A percentile compares a stretch with the other conserved stretches of the same genome.
These are phyloP conservation scores for Gilbertella persicaria DNA, from an alignment of 371 early-diverging fungal species.

Conservation along the genomic window DNA sequence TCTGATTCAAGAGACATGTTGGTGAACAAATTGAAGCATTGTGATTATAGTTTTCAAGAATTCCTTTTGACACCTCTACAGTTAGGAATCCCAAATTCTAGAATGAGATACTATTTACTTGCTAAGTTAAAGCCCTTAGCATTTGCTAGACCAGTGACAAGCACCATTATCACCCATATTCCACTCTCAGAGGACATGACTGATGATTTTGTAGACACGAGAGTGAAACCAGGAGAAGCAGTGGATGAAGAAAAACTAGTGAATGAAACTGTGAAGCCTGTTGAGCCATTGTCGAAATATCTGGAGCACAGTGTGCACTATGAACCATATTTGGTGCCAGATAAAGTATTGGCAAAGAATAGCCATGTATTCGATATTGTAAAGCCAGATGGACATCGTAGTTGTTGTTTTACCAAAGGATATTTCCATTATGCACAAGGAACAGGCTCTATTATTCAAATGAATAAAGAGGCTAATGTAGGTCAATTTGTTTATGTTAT, in stretches of 20 bases:
- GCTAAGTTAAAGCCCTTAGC: slow-evolving; percentile 43
- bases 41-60: slow-evolving; percentile 61
- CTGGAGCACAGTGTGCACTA: slow-evolving; percentile 18
- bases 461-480: slow-evolving; percentile 56
- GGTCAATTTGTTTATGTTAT: not conserved
- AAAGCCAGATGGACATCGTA: slow-evolving; percentile 58
- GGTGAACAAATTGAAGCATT: slow-evolving; percentile 46
- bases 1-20: slow-evolving; percentile 64
- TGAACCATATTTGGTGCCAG: slow-evolving; percentile 35
- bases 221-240: not conserved
- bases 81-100: slow-evolving; percentile 70
- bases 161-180: slow-evolving; percentile 51
- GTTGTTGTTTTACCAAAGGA: slow-evolving; percentile 88
- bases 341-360: slow-evolving; percentile 59
- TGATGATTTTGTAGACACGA: slow-evolving; percentile 33
- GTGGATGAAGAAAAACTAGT: slow-evolving; percentile 30
- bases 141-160: slow-evolving; percentile 47
- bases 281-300: slow-evolving; percentile 42
- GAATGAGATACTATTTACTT: slow-evolving; percentile 69
- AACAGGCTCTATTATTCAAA: slow-evolving; percentile 73
- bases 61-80: slow-evolving; percentile 72
- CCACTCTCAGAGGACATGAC: slow-evolving; percentile 44
- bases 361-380: slow-evolving; percentile 77
- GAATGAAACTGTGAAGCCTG: slow-evolving; percentile 25
- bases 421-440: slow-evolving; percentile 81